phyloP scores from a whole-genome alignment of 192 early-diverging fungal species.

The Umbelopsis ramanniana region DNA sequence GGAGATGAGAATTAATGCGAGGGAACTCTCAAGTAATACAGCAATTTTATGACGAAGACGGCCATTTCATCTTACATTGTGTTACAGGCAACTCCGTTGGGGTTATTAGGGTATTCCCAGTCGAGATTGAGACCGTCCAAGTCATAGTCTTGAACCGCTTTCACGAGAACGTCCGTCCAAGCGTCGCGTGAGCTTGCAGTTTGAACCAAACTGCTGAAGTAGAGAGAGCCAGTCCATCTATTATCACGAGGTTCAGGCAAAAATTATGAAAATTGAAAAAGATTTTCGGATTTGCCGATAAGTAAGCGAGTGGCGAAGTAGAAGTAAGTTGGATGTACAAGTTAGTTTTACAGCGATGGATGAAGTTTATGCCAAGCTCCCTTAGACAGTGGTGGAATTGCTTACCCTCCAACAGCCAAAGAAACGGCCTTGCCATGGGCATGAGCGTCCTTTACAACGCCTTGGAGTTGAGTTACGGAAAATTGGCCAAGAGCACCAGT shows the following conservation, averaged over 20 bases:
- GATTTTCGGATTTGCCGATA: too few relatives aligned
- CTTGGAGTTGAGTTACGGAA: conserved; percentile 12
- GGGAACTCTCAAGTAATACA: not conserved
- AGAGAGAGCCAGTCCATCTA: conserved; percentile 43
- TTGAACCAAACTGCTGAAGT: conserved; percentile 30
- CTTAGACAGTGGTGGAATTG: not conserved
- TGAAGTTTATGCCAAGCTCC: too few relatives aligned
- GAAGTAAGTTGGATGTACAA: not conserved
- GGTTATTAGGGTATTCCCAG: conserved; percentile 55
- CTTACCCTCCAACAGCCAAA: conserved; percentile 42
- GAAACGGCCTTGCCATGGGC: conserved; percentile 27
- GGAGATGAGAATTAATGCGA: not conserved
- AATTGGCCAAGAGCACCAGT: conserved; percentile 32
- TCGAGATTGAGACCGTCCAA: conserved; percentile 71
- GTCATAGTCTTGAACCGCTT: conserved; percentile 42
- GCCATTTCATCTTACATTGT: conserved; percentile 21
- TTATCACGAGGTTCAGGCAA: too few relatives aligned
- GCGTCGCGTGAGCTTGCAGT: conserved; percentile 33
- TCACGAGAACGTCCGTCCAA: conserved; percentile 44
- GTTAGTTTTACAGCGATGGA: not conserved
- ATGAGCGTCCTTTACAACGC: conserved; percentile 37
- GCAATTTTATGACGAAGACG: too few relatives aligned
- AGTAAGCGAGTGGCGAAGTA: not conserved
- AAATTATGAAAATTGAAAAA: too few relatives aligned
- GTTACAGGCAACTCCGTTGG: conserved; percentile 41